phyloP scores from a whole-genome alignment of 1,284 basidiomycete species.

The Sporisorium graminicola region DNA sequence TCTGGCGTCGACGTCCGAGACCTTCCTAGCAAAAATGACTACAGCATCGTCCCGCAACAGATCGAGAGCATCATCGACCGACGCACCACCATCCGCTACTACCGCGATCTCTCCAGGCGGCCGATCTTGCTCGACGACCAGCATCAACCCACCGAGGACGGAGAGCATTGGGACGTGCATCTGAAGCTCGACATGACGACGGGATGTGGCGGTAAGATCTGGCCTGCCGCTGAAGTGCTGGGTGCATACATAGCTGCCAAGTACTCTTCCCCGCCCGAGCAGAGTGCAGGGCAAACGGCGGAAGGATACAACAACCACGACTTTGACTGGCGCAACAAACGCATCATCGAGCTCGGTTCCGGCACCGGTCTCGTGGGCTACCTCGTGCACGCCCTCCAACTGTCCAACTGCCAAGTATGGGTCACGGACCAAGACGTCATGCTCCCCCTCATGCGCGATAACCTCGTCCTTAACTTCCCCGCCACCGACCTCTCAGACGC shows the following conservation, averaged over 20 bases:
- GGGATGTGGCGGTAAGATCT: constrained; percentile 90
- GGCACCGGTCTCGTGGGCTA: constrained; percentile 92
- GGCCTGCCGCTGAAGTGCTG: constrained; percentile 89
- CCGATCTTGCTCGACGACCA: constrained; percentile 17
- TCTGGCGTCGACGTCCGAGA: constrained; percentile 13
- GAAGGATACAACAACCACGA: constrained; percentile 13
- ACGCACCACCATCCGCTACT: constrained; percentile 56
- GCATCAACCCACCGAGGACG: background rate
- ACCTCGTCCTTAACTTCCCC: constrained; percentile 54
- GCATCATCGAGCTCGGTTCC: constrained; percentile 82
- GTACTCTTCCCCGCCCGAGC: constrained; percentile 8
- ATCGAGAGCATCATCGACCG: constrained; percentile 72
- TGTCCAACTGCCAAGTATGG: constrained; percentile 72
- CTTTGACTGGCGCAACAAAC: constrained; percentile 54
- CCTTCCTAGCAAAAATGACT: constrained; percentile 16
- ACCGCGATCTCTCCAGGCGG: constrained; percentile 21
- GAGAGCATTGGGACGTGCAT: constrained; percentile 62
- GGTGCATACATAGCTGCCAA: constrained; percentile 54
- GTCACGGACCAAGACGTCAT: constrained; percentile 86
- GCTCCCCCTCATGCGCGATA: constrained; percentile 61
- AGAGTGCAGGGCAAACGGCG: background rate
- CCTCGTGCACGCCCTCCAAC: constrained; percentile 79
- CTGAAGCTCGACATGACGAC: constrained; percentile 81
- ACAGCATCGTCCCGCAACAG: constrained; percentile 74
- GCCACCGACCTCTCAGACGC: background rate